Base-by-base conservation (phyloP, 306 rosid species). In the Delonix regia region DNA sequence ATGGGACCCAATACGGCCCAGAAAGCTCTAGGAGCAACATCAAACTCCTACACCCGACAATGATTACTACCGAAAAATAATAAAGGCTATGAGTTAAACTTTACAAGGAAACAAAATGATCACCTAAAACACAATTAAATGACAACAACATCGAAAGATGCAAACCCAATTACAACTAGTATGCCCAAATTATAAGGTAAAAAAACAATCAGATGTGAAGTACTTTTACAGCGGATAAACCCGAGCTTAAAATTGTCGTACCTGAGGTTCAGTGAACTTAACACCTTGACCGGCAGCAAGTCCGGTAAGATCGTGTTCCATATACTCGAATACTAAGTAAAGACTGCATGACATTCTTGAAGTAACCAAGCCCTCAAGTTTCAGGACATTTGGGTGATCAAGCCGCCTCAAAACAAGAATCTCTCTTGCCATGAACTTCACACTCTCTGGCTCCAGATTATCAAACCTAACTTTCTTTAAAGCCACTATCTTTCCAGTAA, bases 351-450 rank as follows among this genome's bases (percentile, higher is more conserved):
- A 91, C 88, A 91, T 93, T 87, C 98, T 89, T 7, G 98, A 93
- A 80, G 98, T 93, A 42, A 91, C 98, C 65, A 93, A 78, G 7
- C 98, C 98, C 73, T 93, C 93, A 4, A 93, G 98, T 89, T 91
- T 93, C 61, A 93, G 79, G 75, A 93, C 94, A 85, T 93, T 93
- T 78, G 98, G 98, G 82, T 93, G 98, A 78, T 93, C 97, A 80
- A 93, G 97, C 79, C 80, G 87, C 76, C 90, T 83, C 76, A 93
- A 84, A 59, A 89, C 90, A 73, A 89, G 84, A 82, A 93, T 93
- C 91, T 93, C 98, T 82, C 98, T 89, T 6, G 97, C 98, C 98
- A 93, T 91, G 83, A 93, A 93, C 83, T 88, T 93, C 65, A 91
- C 97, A 85, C 94, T 93, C 88, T 93, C 98, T 30, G 89, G 89